Percentiles rank a stretch among this genome's conserved stretches.
Conservation (phyloP, 2,329 filamentous ascomycete genomes). For the Colletotrichum cereale region DNA sequence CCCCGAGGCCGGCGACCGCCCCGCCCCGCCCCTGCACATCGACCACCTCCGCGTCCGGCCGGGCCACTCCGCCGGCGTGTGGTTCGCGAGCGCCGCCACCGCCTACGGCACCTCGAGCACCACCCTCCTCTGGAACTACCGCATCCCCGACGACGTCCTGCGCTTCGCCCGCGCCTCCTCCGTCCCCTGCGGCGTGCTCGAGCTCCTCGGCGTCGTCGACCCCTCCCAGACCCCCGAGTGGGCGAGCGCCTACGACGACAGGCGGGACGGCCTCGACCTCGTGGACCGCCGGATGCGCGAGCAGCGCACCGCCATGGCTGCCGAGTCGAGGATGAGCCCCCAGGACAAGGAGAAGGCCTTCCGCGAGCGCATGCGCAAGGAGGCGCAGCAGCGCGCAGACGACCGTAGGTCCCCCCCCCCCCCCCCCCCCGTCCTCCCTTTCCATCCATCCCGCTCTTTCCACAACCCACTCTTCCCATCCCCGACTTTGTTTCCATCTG, state of each 20-base stretch:
- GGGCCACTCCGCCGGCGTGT: constrained; percentile 57
- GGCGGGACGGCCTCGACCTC: constrained; percentile 51
- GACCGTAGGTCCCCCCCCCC: constrained; percentile 55
- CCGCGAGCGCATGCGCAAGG: constrained; percentile 55
- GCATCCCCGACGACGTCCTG: constrained; percentile 65
- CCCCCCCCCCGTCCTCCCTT: not conserved
- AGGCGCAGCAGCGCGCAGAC: constrained; percentile 59
- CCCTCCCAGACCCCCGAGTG: constrained; percentile 67
- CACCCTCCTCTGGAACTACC: constrained; percentile 72
- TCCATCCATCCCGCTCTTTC: no score
- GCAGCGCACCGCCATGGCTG: constrained; percentile 54
- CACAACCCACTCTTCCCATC: not conserved
- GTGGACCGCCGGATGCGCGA: constrained; percentile 54
- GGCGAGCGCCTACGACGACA: constrained; percentile 58
- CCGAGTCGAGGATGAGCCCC: constrained; percentile 59
- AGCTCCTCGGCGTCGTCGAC: constrained; percentile 64
- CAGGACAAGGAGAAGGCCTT: constrained; percentile 56
- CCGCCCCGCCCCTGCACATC: constrained; percentile 55
- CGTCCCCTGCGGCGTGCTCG: constrained; percentile 70
- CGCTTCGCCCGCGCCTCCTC: constrained; percentile 64
- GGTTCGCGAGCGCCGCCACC: constrained; percentile 69
- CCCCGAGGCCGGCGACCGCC: constrained; percentile 47
- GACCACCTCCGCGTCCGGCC: constrained; percentile 59
- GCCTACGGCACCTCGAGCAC: constrained; percentile 66
- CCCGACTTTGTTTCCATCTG: not conserved